Base-by-base conservation (phyloP, 78 protist genomes). In the Monosiga brevicollis region DNA sequence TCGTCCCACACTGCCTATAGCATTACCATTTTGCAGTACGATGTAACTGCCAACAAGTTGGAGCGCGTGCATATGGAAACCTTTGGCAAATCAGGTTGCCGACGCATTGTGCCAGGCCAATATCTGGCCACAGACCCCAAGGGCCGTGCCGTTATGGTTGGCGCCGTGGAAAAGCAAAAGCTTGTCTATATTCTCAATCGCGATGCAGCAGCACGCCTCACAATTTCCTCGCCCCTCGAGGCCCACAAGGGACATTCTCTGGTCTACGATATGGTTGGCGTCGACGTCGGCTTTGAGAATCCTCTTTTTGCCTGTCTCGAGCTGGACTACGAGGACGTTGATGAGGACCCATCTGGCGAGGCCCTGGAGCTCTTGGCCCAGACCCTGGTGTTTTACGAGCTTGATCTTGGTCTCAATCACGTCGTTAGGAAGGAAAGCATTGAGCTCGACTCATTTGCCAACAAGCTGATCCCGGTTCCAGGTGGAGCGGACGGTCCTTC, bases 71-170 rank as follows among this genome's bases (percentile, higher is more conserved):
- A 97, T 85, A 37, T 54, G 72, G 98, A 97, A 75, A 92, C 95
- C n/a, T 97, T 85, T 82, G 98, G 97, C 55, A 92, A 96, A 79
- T 77, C 97, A 3, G 98, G 98, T n/a, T 86, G 94, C 85, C 87
- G 98, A 11, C 89, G 98, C 55, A 87, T 88, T 32, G 97, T 97
- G 29, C 99, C 99, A 3, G 99, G 99, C 22, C 95, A 98, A 86
- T 95, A 86, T 86, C 62, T 98, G 11, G 99, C 99, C 0, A 81
- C 87, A 11, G 99, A 98, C 77, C 99, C 99, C 42, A 84, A 83
- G 83, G 98, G 98, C 0, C 91, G 99, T 74, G 98, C 99, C 15
- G 89, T 96, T 25, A 97, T 98, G 98, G 88, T 98, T 37, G 97
- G 41, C 24, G 98, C 99, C 38, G 81, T 93, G 22, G 99, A 97